A percentile compares a stretch with the other conserved stretches of the same genome.
phyloP scores from a whole-genome alignment of 352 stramenopile species.

The Phytopythium delawarense region DNA sequence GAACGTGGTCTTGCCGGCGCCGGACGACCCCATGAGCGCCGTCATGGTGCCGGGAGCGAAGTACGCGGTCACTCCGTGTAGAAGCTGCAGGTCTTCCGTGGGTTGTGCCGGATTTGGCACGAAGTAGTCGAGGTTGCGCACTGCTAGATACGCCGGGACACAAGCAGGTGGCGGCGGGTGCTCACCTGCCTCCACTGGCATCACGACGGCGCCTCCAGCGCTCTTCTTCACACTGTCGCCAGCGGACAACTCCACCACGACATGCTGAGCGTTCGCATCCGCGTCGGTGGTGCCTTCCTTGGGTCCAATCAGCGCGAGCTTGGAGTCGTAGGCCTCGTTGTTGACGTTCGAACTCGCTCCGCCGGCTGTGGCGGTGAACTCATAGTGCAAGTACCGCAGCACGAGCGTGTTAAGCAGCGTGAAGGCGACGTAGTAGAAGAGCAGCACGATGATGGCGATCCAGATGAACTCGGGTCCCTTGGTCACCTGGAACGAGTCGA shows the following conservation, averaged over 20 bases:
- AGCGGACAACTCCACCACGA: conserved; percentile 8
- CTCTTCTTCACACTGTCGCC: background rate
- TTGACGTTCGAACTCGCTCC: background rate
- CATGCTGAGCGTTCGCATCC: conserved; percentile 1
- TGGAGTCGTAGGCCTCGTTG: conserved; percentile 8
- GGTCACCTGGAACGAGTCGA: conserved; percentile 12
- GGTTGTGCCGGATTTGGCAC: conserved; percentile 32
- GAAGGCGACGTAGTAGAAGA: conserved; percentile 41
- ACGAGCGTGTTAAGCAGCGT: conserved; percentile 28
- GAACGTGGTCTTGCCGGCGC: conserved; percentile 54
- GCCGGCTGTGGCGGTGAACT: conserved; percentile 14
- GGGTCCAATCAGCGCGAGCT: background rate
- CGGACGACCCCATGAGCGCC: conserved; percentile 61
- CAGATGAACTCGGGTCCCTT: conserved; percentile 25
- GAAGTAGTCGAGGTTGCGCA: conserved; percentile 38
- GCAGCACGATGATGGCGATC: conserved; percentile 28
- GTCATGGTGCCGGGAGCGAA: conserved; percentile 46
- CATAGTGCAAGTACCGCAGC: conserved; percentile 37
- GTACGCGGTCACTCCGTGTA: conserved; percentile 32
- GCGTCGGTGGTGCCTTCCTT: background rate
- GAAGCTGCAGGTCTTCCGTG: conserved; percentile 21
- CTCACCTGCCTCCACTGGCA: background rate
- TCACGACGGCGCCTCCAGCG: background rate
- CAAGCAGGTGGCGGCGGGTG: conserved; percentile 9
- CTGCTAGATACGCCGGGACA: conserved; percentile 20